Evolutionary conservation across 2,329 filamentous ascomycete genomes (phyloP).

Genomic region (Xenoacremonium recifei): DNA sequence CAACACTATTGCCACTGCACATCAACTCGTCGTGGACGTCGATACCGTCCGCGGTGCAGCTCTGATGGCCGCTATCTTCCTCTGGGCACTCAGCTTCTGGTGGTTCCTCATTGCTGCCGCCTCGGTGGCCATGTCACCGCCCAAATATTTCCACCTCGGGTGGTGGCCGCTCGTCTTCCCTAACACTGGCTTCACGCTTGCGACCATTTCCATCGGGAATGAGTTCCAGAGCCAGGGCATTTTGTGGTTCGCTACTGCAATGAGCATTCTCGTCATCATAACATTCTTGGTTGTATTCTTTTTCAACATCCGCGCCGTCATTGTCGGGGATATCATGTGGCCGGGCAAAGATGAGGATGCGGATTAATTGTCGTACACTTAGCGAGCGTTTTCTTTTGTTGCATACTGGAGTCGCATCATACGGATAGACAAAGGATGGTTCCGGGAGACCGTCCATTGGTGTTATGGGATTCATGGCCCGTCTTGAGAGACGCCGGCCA

Average conservation of each 20-base stretch:
- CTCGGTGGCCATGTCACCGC: slow-evolving; percentile 35
- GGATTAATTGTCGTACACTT: slow-evolving; percentile 47
- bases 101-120: slow-evolving; percentile 48
- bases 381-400: slow-evolving; percentile 4
- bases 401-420: background rate
- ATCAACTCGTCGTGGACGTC: slow-evolving; percentile 41
- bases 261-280: slow-evolving; percentile 45
- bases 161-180: slow-evolving; percentile 67
- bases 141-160: slow-evolving; percentile 56
- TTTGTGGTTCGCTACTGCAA: slow-evolving; percentile 47
- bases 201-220: slow-evolving; percentile 53
- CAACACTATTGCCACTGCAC: slow-evolving; percentile 42
- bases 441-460: no score
- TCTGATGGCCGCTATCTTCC: slow-evolving; percentile 50
- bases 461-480: no score
- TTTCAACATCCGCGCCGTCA: slow-evolving; percentile 44
- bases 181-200: slow-evolving; percentile 58
- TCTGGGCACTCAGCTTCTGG: slow-evolving; percentile 64
- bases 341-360: slow-evolving; percentile 55
- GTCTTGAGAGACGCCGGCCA: no score
- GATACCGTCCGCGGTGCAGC: slow-evolving; percentile 45
- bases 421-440: no score
- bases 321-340: slow-evolving; percentile 55
- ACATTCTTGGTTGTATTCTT: slow-evolving; percentile 45
- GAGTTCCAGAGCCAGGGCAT: slow-evolving; percentile 45